These are phyloP conservation scores for Pleurotus citrinopileatus DNA, from an alignment of 768 basidiomycete species.

Conservation along the genomic window DNA sequence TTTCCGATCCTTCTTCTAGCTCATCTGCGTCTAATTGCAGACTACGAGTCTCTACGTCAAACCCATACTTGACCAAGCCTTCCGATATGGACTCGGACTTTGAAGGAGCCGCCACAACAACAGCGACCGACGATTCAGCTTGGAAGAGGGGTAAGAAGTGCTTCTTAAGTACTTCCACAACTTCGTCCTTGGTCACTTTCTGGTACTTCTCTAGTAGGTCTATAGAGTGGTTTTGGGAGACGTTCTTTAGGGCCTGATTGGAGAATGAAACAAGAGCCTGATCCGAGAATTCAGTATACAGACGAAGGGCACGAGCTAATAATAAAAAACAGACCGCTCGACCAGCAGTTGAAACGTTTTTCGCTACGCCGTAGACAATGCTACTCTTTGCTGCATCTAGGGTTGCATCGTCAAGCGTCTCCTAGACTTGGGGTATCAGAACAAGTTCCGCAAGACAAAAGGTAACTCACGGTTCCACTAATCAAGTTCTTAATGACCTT, in stretches of 20 bases:
- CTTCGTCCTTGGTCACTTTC: conserved; percentile 75
- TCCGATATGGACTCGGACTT: conserved; percentile 72
- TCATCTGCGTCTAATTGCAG: conserved; percentile 60
- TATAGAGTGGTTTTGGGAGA: conserved; percentile 70
- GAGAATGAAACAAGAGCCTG: conserved; percentile 82
- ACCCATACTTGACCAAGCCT: conserved; percentile 67
- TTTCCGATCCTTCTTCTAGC: conserved; percentile 35
- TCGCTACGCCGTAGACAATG: conserved; percentile 82
- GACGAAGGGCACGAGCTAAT: not conserved
- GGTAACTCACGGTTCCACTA: conserved; percentile 67
- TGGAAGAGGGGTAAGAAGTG: conserved; percentile 88
- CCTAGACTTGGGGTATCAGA: conserved; percentile 38
- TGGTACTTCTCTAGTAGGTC: conserved; percentile 79
- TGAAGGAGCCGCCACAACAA: conserved; percentile 80
- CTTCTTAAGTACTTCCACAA: conserved; percentile 62
- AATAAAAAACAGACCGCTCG: conserved; percentile 69
- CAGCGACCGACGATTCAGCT: conserved; percentile 69
- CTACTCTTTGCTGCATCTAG: conserved; percentile 91
- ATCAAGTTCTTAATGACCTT: conserved; percentile 77
- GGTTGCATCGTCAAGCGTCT: conserved; percentile 74
- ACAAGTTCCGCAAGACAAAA: not conserved
- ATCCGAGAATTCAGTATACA: conserved; percentile 14
- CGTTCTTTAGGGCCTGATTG: conserved; percentile 88
- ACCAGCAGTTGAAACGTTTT: conserved; percentile 79
- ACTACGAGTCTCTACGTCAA: conserved; percentile 69